Percentiles rank a stretch among this genome's conserved stretches.
Evolutionary conservation across 768 basidiomycete genomes (phyloP).

Genomic region (Phlebiopsis flavidoalba): DNA sequence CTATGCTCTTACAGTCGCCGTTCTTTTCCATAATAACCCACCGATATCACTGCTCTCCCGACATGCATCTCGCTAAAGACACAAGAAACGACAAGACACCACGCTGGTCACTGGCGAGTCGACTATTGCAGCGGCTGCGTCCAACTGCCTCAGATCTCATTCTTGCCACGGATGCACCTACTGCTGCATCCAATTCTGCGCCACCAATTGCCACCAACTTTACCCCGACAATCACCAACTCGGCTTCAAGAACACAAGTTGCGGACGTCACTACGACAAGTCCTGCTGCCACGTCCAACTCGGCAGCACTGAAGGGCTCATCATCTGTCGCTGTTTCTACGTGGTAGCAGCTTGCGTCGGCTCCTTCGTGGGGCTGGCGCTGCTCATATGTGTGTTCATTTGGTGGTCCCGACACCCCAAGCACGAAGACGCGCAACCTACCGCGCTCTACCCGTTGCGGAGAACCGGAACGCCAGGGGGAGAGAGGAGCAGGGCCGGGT

Average conservation of each 20-base stretch:
- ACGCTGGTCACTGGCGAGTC: not conserved
- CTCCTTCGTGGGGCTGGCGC: constrained; percentile 46
- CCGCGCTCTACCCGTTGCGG: constrained; percentile 16
- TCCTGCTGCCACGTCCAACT: not conserved
- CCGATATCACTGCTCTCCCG: not conserved
- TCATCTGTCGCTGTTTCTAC: constrained; percentile 31
- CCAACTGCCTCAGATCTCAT: constrained; percentile 2
- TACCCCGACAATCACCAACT: not conserved
- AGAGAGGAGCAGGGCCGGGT: constrained; percentile 38
- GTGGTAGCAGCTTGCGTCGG: constrained; percentile 63
- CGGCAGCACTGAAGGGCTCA: constrained; percentile 6
- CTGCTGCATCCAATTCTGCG: not conserved
- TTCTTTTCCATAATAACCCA: constrained; percentile 6
- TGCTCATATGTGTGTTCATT: constrained; percentile 45
- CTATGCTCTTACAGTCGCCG: constrained; percentile 18
- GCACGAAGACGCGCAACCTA: constrained; percentile 22
- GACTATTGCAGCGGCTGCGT: not conserved
- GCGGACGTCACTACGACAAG: constrained; percentile 6
- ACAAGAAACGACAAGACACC: constrained; percentile 8
- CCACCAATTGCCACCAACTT: constrained; percentile 1
- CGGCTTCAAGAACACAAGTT: not conserved
- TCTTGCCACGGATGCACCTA: not conserved
- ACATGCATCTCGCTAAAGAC: constrained; percentile 11
- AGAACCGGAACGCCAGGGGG: constrained; percentile 31
- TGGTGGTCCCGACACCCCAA: constrained; percentile 41